Evolutionary conservation across 176 grass and related monocot species (phyloP).

Genomic region (Eleusine coracana): DNA sequence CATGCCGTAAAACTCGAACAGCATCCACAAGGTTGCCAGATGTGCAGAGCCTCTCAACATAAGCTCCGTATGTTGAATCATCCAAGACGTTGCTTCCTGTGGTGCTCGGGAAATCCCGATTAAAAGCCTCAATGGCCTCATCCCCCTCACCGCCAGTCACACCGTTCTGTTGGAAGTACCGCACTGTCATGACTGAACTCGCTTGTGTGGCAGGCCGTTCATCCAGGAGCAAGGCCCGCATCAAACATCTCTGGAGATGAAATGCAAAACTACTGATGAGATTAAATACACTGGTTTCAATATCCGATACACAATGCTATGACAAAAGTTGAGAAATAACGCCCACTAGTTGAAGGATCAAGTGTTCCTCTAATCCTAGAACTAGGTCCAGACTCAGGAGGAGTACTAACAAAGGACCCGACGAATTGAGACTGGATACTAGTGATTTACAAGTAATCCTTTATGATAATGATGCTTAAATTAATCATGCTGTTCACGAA

Average conservation of each 20-base stretch:
- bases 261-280: background rate
- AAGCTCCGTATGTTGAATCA: conserved; percentile 22
- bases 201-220: background rate
- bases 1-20: conserved; percentile 49
- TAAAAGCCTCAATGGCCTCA: conserved; percentile 39
- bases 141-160: conserved; percentile 4
- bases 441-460: background rate
- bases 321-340: background rate
- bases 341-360: background rate
- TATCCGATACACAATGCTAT: background rate
- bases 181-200: background rate
- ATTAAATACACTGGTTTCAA: background rate
- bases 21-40: conserved; percentile 53
- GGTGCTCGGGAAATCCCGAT: conserved; percentile 6
- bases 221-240: background rate
- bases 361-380: background rate
- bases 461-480: background rate
- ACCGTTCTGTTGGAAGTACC: conserved; percentile 6
- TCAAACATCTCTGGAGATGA: conserved; percentile 35
- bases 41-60: conserved; percentile 62
- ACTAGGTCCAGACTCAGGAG: background rate
- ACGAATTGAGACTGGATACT: background rate
- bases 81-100: background rate
- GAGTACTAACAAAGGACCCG: background rate
- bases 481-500: background rate